These are phyloP conservation scores for Ustilago nuda DNA, from an alignment of 1,284 basidiomycete species.

Conservation along the genomic window DNA sequence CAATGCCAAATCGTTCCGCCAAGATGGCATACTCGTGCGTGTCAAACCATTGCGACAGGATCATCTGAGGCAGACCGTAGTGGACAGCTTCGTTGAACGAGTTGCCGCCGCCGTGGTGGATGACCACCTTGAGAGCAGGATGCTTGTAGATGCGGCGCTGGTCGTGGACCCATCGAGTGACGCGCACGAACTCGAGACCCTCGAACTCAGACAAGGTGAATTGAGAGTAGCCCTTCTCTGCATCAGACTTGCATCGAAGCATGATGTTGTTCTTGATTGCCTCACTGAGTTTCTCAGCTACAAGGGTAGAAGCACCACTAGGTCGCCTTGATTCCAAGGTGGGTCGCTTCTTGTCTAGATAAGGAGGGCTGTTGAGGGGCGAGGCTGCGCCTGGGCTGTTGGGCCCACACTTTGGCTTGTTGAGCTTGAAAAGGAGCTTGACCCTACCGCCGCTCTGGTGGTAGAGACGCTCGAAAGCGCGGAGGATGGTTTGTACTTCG, in stretches of 20 bases:
- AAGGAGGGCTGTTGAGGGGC: conserved; percentile 14
- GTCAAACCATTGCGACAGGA: conserved; percentile 63
- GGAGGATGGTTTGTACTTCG: conserved; percentile 54
- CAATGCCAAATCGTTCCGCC: conserved; percentile 48
- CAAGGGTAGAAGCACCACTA: conserved; percentile 17
- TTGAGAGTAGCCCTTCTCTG: conserved; percentile 39
- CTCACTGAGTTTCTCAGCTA: conserved; percentile 31
- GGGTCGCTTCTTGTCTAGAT: conserved; percentile 23
- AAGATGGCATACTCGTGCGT: conserved; percentile 59
- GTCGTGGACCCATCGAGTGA: conserved; percentile 55
- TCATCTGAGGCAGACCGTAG: conserved; percentile 61
- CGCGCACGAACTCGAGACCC: conserved; percentile 54
- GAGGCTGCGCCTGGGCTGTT: conserved; percentile 18
- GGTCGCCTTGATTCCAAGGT: conserved; percentile 17
- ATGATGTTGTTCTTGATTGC: conserved; percentile 31
- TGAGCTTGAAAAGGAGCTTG: conserved; percentile 55
- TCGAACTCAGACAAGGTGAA: conserved; percentile 41
- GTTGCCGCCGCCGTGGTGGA: conserved; percentile 67
- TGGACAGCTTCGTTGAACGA: conserved; percentile 65
- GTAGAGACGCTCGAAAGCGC: conserved; percentile 50
- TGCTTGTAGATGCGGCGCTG: conserved; percentile 57
- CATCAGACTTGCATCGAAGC: conserved; percentile 28
- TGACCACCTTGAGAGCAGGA: conserved; percentile 52
- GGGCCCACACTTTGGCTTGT: conserved; percentile 28
- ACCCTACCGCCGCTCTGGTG: conserved; percentile 32